Evolutionary conservation across 495 filamentous ascomycete species (phyloP).

Genomic region (Hypomontagnella submonticulosa): DNA sequence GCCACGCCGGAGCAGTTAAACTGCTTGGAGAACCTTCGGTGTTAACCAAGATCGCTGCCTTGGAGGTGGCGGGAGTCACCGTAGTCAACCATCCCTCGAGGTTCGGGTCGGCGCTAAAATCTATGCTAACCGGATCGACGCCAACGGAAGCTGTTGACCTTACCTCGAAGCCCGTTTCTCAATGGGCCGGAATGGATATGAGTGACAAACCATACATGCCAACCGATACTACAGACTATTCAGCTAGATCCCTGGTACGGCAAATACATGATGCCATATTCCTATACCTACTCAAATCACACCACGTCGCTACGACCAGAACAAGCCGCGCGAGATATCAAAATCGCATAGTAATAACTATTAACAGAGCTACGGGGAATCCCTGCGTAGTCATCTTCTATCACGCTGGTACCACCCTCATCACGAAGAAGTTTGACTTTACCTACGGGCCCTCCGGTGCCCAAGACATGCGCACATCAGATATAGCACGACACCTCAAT

Average conservation of each 20-base stretch:
- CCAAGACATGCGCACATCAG: constrained; percentile 45
- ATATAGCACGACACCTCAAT: constrained; percentile 62
- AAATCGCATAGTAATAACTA: constrained; percentile 64
- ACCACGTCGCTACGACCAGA: too few species aligned
- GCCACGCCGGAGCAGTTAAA: constrained; percentile 85
- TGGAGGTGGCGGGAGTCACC: constrained; percentile 76
- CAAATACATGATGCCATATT: too few species aligned
- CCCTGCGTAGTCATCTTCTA: constrained; percentile 77
- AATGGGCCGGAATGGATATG: constrained; percentile 65
- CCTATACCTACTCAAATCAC: too few species aligned
- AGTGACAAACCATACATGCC: too few species aligned
- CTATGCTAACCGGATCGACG: constrained; percentile 42
- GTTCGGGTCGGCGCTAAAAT: constrained; percentile 78
- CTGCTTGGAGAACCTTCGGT: constrained; percentile 74
- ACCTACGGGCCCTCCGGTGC: constrained; percentile 59
- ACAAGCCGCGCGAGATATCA: neutral
- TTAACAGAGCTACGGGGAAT: constrained; percentile 70
- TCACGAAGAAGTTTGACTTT: constrained; percentile 69
- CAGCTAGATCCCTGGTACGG: too few species aligned
- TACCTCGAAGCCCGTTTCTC: constrained; percentile 24
- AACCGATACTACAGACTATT: too few species aligned
- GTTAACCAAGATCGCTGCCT: constrained; percentile 70
- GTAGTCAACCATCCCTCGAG: constrained; percentile 85
- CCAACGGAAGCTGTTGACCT: constrained; percentile 29
- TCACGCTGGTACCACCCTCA: constrained; percentile 48